phyloP scores from a whole-genome alignment of 345 rosid genomes.

The Citrus sp. region DNA sequence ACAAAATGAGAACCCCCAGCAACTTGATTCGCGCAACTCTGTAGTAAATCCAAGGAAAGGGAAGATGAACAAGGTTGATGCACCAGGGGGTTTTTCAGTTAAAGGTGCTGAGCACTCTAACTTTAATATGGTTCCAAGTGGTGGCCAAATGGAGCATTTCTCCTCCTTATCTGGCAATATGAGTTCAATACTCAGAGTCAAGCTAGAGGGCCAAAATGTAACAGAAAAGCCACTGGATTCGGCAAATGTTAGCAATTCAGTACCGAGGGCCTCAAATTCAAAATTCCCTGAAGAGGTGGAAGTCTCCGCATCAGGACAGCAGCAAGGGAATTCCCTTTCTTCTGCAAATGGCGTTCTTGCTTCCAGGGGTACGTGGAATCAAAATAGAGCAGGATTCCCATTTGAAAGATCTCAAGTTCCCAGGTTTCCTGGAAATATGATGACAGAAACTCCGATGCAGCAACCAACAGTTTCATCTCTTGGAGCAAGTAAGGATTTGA shows the following conservation, averaged over 20 bases:
- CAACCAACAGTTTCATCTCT: slow-evolving; percentile 33
- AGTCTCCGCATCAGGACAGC: slow-evolving; percentile 45
- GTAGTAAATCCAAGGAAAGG: slow-evolving; percentile 49
- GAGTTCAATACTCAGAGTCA: slow-evolving; percentile 24
- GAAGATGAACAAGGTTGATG: slow-evolving; percentile 63
- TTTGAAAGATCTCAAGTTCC: slow-evolving; percentile 51
- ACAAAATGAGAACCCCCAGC: slow-evolving; percentile 49
- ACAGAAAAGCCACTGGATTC: slow-evolving; percentile 26
- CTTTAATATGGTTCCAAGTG: slow-evolving; percentile 29
- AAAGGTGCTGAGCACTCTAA: slow-evolving; percentile 37
- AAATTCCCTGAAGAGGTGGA: slow-evolving; percentile 39
- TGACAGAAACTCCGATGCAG: slow-evolving; percentile 33
- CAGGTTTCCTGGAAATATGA: slow-evolving; percentile 38
- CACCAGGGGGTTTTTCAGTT: slow-evolving; percentile 39
- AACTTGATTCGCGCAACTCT: slow-evolving; percentile 39
- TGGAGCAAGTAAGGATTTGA: slow-evolving; percentile 35
- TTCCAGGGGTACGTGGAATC: slow-evolving; percentile 44
- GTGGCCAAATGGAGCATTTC: slow-evolving; percentile 37
- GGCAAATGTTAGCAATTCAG: slow-evolving; percentile 12
- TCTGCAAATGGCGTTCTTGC: slow-evolving; percentile 35
- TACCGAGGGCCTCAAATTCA: slow-evolving; percentile 18
- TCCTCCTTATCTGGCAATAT: slow-evolving; percentile 23
- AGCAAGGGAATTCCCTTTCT: slow-evolving; percentile 32
- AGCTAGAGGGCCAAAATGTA: slow-evolving; percentile 26
- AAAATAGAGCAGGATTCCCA: slow-evolving; percentile 36